These are phyloP conservation scores for Xylaria intraflava DNA, from an alignment of 495 filamentous ascomycete species.

Conservation along the genomic window DNA sequence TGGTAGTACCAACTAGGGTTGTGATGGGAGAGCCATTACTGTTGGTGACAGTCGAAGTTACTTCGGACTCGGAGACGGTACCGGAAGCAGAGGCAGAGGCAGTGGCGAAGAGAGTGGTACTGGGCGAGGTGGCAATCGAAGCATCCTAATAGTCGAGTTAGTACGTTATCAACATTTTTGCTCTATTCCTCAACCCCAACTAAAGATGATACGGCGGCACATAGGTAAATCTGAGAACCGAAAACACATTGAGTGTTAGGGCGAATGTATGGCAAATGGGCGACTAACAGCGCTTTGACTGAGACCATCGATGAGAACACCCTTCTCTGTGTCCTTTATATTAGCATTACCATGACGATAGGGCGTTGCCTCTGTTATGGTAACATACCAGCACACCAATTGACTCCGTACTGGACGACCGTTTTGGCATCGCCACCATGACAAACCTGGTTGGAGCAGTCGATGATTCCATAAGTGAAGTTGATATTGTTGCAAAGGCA, in stretches of 20 bases:
- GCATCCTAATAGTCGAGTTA: slow-evolving; percentile 1
- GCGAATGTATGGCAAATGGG: not conserved
- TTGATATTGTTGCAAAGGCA: slow-evolving; percentile 66
- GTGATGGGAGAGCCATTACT: slow-evolving; percentile 9
- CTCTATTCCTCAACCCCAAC: slow-evolving; percentile 11
- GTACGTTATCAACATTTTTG: not conserved
- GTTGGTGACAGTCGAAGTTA: slow-evolving; percentile 1
- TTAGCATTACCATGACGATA: not conserved
- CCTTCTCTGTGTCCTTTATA: slow-evolving; percentile 10
- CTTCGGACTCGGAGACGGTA: slow-evolving; percentile 23
- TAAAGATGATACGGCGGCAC: too few relatives aligned
- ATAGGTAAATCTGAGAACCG: not conserved
- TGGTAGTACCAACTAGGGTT: slow-evolving; percentile 3
- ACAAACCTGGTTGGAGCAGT: slow-evolving; percentile 69
- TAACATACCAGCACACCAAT: slow-evolving; percentile 27
- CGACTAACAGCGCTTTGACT: slow-evolving; percentile 19
- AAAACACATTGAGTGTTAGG: not conserved
- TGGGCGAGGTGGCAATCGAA: slow-evolving; percentile 8
- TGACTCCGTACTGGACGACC: slow-evolving; percentile 30
- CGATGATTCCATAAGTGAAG: slow-evolving; percentile 70
- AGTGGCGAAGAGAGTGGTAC: slow-evolving; percentile 17
- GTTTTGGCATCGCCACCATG: slow-evolving; percentile 20
- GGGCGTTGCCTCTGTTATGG: not conserved
- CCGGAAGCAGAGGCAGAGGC: slow-evolving; percentile 1
- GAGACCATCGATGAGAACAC: slow-evolving; percentile 19